Conservation (phyloP, 768 basidiomycete genomes). For the Boletus fagicola region DNA sequence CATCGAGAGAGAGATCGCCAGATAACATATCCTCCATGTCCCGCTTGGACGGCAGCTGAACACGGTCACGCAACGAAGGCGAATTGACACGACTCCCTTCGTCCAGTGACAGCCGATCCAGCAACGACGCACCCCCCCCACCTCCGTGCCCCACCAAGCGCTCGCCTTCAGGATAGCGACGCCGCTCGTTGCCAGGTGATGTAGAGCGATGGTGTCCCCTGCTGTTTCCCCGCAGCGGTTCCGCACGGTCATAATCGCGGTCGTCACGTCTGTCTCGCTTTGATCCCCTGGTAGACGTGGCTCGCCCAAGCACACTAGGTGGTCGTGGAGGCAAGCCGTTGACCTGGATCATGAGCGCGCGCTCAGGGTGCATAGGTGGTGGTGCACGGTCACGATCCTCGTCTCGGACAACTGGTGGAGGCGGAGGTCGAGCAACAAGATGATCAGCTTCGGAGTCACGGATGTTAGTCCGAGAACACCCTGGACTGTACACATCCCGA, state of each 20-base stretch:
- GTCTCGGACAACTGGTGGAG: not conserved
- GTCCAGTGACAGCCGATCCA: slow-evolving; percentile 38
- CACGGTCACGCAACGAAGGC: slow-evolving; percentile 37
- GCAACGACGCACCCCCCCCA: slow-evolving; percentile 33
- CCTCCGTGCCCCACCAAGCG: not conserved
- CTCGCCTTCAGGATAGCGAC: slow-evolving; percentile 18
- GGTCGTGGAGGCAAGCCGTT: slow-evolving; percentile 32
- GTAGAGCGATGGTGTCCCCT: slow-evolving; percentile 1
- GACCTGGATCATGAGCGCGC: slow-evolving; percentile 30
- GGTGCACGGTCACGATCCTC: slow-evolving; percentile 12
- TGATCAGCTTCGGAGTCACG: slow-evolving; percentile 11
- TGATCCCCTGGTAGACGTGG: slow-evolving; percentile 14
- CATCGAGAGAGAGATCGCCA: slow-evolving; percentile 11
- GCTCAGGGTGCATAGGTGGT: slow-evolving; percentile 31
- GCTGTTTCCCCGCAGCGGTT: slow-evolving; percentile 18
- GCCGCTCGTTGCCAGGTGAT: slow-evolving; percentile 18
- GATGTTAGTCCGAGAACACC: slow-evolving; percentile 7
- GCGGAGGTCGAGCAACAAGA: slow-evolving; percentile 3
- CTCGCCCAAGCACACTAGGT: slow-evolving; percentile 12
- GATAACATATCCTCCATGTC: slow-evolving; percentile 30
- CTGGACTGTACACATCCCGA: slow-evolving; percentile 7
- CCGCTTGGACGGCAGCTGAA: slow-evolving; percentile 37
- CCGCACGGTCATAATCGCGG: slow-evolving; percentile 19
- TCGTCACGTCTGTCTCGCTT: slow-evolving; percentile 25
- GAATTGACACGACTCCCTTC: slow-evolving; percentile 11